Evolutionary conservation across 2,329 filamentous ascomycete species (phyloP), one percentile per base, ranked within the genome.

Genomic region (Ophiosphaerella korrae): DNA sequence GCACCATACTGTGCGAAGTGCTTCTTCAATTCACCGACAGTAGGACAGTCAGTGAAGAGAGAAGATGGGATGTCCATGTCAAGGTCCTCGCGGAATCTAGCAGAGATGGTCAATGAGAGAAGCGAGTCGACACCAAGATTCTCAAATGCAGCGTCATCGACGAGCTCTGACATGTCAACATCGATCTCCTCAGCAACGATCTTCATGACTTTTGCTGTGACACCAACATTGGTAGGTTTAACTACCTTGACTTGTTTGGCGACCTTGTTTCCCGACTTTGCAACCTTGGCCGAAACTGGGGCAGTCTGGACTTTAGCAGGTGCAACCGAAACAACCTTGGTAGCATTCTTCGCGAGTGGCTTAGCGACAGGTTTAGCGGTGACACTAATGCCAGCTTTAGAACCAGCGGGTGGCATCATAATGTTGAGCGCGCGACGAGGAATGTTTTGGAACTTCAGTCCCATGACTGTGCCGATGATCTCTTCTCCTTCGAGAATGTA

Each of bases 151-250:
- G 83, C 78, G 45, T 83, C 81, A 45, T 85, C 82, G 11, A 83
- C 80, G 45, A 86, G 78, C 63, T 86, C 83, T 16, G 77, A 76
- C 62, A 81, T 77, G 44, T 83, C 80, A 16, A 86, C 77, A 53
- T 84, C 83, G 41, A 82, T 83, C 69, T 90, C 87, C 33, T 81
- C 78, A n/a, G 86, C 84, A 55, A 90, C 85, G 48, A 86, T 88
- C 46, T 82, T 80, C 70, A 87, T 84, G 40, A 89, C 80, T 55
- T 78, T 77, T 52, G 60, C 81, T 69, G 66, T 78, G 63, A 75
- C 80, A 74, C 33, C 82, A 64, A 66, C 79, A 62, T 82, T 81
- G 42, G 77, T 53, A 33, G 48, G 70, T 64, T 82, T 82, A 45
- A 75, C 67, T 0, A 77, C 77, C 42, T 80, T 81, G 43, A 75